A percentile compares a stretch with the other conserved stretches of the same genome.
These are phyloP conservation scores for Aspergillus alliaceus DNA, from an alignment of 2,329 filamentous ascomycete species.

Conservation along the genomic window DNA sequence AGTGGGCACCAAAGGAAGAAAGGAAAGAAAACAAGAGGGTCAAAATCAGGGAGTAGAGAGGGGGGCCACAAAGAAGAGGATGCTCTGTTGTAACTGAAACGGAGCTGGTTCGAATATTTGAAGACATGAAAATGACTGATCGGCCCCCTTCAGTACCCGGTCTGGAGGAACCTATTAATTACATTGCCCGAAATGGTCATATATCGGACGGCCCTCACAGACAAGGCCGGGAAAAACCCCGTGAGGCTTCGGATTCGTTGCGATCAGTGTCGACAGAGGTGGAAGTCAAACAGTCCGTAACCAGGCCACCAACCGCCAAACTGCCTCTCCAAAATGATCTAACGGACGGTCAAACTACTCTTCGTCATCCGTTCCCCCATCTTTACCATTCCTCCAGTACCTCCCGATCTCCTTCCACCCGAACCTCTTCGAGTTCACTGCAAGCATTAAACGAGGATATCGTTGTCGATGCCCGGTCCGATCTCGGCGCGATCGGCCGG, in stretches of 20 bases:
- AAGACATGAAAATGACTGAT: conserved; percentile 36
- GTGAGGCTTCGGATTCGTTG: conserved; percentile 22
- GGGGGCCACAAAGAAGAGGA: conserved; percentile 22
- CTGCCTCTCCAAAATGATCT: conserved; percentile 25
- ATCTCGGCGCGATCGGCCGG: conserved; percentile 25
- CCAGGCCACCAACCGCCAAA: conserved; percentile 28
- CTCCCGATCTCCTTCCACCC: conserved; percentile 37
- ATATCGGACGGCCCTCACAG: conserved; percentile 20
- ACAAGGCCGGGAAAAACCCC: conserved; percentile 18
- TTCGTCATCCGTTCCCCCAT: conserved; percentile 34
- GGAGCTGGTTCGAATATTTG: conserved; percentile 22
- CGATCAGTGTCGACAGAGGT: conserved; percentile 20
- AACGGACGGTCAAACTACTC: conserved; percentile 30
- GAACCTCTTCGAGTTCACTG: conserved; percentile 44
- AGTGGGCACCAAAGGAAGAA: background rate
- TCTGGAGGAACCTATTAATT: conserved; percentile 30
- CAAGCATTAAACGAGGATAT: conserved; percentile 41
- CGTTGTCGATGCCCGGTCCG: conserved; percentile 37
- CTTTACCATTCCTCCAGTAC: conserved; percentile 36
- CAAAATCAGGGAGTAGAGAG: conserved; percentile 6
- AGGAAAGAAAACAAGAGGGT: background rate
- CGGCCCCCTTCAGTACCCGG: conserved; percentile 29
- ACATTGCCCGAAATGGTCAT: conserved; percentile 25
- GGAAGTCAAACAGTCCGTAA: conserved; percentile 21
- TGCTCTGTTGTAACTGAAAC: conserved; percentile 28